A percentile compares a stretch with the other conserved stretches of the same genome.
These are phyloP conservation scores for Phanerodontia chrysosporium DNA, from an alignment of 768 basidiomycete species.

Conservation along the genomic window DNA sequence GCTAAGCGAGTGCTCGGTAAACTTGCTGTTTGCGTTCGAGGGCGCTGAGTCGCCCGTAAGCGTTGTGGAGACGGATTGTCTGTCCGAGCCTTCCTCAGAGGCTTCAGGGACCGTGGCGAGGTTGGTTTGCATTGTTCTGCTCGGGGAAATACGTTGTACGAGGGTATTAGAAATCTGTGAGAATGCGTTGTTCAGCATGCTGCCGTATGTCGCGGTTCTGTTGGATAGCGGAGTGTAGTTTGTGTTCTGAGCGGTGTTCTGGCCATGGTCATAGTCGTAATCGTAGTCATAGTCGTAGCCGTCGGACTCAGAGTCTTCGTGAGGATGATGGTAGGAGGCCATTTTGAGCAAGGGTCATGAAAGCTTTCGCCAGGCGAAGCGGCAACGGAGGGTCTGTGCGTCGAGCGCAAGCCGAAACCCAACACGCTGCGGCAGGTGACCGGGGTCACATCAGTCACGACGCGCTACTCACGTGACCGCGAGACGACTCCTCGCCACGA, in stretches of 20 bases:
- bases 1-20: conserved; percentile 3
- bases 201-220: background rate
- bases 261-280: too few relatives aligned
- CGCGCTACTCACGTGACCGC: background rate
- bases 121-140: conserved; percentile 7
- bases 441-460: background rate
- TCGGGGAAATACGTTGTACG: conserved; percentile 3
- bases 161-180: background rate
- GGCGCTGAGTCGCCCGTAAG: conserved; percentile 8
- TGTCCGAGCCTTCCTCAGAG: conserved; percentile 21
- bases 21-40: conserved; percentile 10
- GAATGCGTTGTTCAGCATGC: background rate
- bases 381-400: background rate
- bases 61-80: conserved; percentile 18
- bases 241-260: background rate
- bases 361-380: background rate
- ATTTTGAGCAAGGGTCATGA: background rate
- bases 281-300: conserved; percentile 4
- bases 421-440: conserved; percentile 3
- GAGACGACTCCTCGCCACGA: too few relatives aligned
- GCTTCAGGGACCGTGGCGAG: conserved; percentile 20
- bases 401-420: background rate
- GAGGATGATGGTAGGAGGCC: background rate
- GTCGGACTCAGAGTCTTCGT: conserved; percentile 2
- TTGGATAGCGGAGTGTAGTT: background rate